Evolutionary conservation across 2,329 filamentous ascomycete species (phyloP), one percentile per base, ranked within the genome.

Genomic region (Pseudogymnoascus sp.): DNA sequence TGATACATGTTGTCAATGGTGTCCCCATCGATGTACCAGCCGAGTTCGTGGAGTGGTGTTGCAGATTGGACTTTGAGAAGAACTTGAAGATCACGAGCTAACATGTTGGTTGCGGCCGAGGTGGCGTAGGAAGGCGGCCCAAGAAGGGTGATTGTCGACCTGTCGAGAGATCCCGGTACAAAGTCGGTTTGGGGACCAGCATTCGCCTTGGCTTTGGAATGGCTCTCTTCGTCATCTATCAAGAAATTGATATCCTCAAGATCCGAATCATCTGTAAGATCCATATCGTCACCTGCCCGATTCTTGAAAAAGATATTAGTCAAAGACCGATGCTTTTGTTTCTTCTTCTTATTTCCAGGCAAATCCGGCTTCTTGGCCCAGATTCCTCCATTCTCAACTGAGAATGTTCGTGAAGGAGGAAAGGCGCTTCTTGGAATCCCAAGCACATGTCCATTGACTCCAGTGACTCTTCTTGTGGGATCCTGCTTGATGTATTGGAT

Each of bases 21-120:
- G 8, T 78, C 76, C 59, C 81, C 80, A 70, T 96, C 83, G 63
- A 96, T 86, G 71, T 91, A 91, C 91, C 92, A 96, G 14, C 93
- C 93, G 0, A 96, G 81, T 65, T 88, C 83, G 65, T 87, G 81
- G 1, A 84, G 73, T 0, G 85, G 81, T 0, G 81, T 84, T 10
- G 73, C 77, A 0, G 82, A 74, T 72, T 96, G 92, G 1, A 86
- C 74, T 64, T 83, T 83, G 36, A 89, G 76, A 0, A 93, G 77
- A 7, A 80, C 79, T 62, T 79, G 80, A 51, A 96, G 80, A 67
- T 92, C 87, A 42, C 79, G 79, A 65, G 85, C 82, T 0, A 95
- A 79, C 3, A 82, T 77, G 70, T 81, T 86, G 2, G 85, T 87
- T 0, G 88, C 88, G 1, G 73, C 67, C 0, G 76, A 72, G 0